Conservation (phyloP, 257 asterid species). For the Hygrophila difformis region DNA sequence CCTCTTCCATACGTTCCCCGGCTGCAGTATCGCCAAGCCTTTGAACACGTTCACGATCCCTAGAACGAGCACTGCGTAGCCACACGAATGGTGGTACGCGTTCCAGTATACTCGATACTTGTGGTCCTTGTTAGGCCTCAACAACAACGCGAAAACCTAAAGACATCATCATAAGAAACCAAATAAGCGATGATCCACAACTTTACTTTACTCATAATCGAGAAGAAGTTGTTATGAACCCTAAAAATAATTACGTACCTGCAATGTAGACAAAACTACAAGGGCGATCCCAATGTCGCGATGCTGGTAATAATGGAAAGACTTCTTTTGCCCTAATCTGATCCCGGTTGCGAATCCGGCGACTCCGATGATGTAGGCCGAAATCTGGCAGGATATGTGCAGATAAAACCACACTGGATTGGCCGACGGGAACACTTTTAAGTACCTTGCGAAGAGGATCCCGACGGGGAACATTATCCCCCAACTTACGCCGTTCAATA, state of each 20-base stretch:
- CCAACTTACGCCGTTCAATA: conserved; percentile 52
- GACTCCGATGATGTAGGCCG: conserved; percentile 33
- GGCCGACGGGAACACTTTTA: conserved; percentile 34
- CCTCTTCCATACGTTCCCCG: conserved; percentile 51
- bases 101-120: conserved; percentile 78
- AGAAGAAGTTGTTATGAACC: too few species aligned
- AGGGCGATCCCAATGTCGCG: conserved; percentile 78
- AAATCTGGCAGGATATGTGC: conserved; percentile 58
- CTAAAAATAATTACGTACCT: conserved; percentile 27
- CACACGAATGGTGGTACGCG: conserved; percentile 64
- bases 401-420: conserved; percentile 64
- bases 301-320: conserved; percentile 34
- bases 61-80: conserved; percentile 48
- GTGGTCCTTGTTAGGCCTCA: conserved; percentile 81
- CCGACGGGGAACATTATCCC: conserved; percentile 51
- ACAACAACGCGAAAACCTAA: conserved; percentile 45
- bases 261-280: conserved; percentile 62
- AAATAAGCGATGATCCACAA: too few species aligned
- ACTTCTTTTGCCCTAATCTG: conserved; percentile 67
- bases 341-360: conserved; percentile 66
- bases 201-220: too few species aligned
- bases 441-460: conserved; percentile 35
- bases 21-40: conserved; percentile 61
- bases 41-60: conserved; percentile 71
- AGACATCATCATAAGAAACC: too few species aligned